phyloP scores from a whole-genome alignment of 768 basidiomycete genomes.

The Russula abietina region DNA sequence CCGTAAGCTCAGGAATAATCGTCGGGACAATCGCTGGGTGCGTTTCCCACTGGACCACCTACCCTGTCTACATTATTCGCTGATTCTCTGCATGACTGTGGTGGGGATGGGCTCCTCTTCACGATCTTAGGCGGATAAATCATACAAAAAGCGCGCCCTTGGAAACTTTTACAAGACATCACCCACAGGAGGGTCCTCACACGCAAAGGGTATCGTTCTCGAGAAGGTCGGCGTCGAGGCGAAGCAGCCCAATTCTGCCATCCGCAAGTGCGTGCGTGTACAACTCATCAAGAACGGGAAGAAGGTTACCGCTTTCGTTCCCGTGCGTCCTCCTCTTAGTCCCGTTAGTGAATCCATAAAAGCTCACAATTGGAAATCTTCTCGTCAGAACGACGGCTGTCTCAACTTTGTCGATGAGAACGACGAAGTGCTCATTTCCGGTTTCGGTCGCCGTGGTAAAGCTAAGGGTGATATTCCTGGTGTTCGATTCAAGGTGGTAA shows the following conservation, averaged over 20 bases:
- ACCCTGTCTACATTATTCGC: background rate
- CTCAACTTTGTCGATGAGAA: conserved; percentile 99
- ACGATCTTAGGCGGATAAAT: conserved; percentile 80
- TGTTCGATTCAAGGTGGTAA: conserved; percentile 99
- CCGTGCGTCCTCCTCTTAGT: conserved; percentile 47
- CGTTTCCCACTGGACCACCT: conserved; percentile 27
- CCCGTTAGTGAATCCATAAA: background rate
- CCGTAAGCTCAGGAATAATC: conserved; percentile 92
- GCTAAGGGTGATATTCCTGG: conserved; percentile 99
- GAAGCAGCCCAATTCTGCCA: conserved; percentile 99
- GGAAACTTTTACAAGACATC: conserved; percentile 99
- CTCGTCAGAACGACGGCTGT: conserved; percentile 83
- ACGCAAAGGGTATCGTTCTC: conserved; percentile 99
- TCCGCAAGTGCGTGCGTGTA: conserved; percentile 99
- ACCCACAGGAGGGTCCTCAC: conserved; percentile 97
- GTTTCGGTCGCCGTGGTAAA: conserved; percentile 99
- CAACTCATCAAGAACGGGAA: conserved; percentile 99
- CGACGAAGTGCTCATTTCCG: conserved; percentile 98
- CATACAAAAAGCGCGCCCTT: conserved; percentile 98
- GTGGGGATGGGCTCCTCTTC: background rate
- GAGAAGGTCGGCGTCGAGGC: conserved; percentile 99
- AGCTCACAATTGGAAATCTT: background rate
- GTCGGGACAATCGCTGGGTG: conserved; percentile 97
- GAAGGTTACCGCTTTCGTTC: conserved; percentile 99
- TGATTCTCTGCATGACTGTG: background rate